These are phyloP conservation scores for Oenanthe sinensis DNA, from an alignment of 129 eudicot species.

Conservation along the genomic window DNA sequence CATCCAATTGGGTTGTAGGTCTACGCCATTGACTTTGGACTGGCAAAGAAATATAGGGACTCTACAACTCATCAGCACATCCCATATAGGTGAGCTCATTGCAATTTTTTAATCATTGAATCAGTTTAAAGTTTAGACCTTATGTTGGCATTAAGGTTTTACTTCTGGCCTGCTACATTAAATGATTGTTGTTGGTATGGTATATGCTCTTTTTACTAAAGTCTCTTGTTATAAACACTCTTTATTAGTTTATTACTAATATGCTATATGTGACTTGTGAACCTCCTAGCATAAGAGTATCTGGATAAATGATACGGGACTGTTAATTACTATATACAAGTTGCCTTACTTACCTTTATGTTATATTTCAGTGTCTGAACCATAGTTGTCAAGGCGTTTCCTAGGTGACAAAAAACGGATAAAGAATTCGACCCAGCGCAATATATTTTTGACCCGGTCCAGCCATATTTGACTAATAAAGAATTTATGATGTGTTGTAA, in stretches of 20 bases:
- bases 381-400: too few relatives aligned
- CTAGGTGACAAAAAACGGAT: too few relatives aligned
- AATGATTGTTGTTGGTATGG: background rate
- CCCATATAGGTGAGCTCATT: constrained; percentile 68
- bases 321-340: background rate
- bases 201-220: background rate
- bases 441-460: too few relatives aligned
- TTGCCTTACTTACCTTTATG: background rate
- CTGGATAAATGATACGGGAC: background rate
- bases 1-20: constrained; percentile 32
- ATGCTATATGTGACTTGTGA: background rate
- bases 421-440: too few relatives aligned
- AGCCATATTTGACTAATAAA: too few relatives aligned
- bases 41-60: constrained; percentile 97
- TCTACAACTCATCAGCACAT: constrained; percentile 87
- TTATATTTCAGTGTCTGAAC: background rate
- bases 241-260: background rate
- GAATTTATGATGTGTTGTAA: too few relatives aligned
- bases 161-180: background rate
- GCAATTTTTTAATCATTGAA: background rate
- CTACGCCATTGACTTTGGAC: constrained; percentile 89
- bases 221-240: background rate
- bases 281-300: background rate
- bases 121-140: background rate
- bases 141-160: background rate